A percentile compares a stretch with the other conserved stretches of the same genome.
These are phyloP conservation scores for Yamadazyma friedrichii DNA, from an alignment of 1,139 yeast species.

Conservation along the genomic window DNA sequence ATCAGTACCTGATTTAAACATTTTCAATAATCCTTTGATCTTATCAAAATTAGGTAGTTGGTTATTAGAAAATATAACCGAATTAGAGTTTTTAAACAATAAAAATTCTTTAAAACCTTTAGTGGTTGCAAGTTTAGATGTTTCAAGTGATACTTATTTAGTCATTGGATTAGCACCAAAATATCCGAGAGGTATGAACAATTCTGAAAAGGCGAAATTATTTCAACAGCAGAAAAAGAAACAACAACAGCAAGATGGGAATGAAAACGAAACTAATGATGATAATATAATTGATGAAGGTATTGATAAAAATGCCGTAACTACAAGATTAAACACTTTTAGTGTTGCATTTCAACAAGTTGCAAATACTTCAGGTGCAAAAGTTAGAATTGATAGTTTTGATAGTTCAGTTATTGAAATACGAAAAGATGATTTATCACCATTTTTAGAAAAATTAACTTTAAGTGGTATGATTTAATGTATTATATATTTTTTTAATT, in stretches of 20 bases:
- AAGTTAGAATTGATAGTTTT: conserved; percentile 88
- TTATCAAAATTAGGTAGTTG: conserved; percentile 82
- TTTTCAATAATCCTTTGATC: conserved; percentile 84
- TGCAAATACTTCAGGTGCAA: conserved; percentile 80
- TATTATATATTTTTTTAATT: conserved; percentile 1
- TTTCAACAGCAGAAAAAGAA: conserved; percentile 29
- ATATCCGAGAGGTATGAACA: conserved; percentile 62
- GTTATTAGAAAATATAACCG: conserved; percentile 88
- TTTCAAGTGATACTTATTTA: conserved; percentile 70
- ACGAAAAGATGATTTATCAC: conserved; percentile 79
- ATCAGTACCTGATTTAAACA: conserved; percentile 67
- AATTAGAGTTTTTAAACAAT: conserved; percentile 52
- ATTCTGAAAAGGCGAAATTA: conserved; percentile 41
- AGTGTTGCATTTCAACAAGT: conserved; percentile 89
- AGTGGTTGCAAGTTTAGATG: conserved; percentile 84
- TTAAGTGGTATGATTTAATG: conserved; percentile 37
- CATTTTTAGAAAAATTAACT: conserved; percentile 77
- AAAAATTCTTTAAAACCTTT: conserved; percentile 63
- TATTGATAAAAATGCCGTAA: conserved; percentile 18
- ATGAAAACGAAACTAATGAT: neutral
- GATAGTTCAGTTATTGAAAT: conserved; percentile 93
- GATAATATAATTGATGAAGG: conserved; percentile 4
- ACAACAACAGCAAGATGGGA: conserved; percentile 5
- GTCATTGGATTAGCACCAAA: conserved; percentile 91
- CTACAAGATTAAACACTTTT: conserved; percentile 66